Conservation (phyloP, 352 stramenopile genomes). For the Globisporangium nagaii region DNA sequence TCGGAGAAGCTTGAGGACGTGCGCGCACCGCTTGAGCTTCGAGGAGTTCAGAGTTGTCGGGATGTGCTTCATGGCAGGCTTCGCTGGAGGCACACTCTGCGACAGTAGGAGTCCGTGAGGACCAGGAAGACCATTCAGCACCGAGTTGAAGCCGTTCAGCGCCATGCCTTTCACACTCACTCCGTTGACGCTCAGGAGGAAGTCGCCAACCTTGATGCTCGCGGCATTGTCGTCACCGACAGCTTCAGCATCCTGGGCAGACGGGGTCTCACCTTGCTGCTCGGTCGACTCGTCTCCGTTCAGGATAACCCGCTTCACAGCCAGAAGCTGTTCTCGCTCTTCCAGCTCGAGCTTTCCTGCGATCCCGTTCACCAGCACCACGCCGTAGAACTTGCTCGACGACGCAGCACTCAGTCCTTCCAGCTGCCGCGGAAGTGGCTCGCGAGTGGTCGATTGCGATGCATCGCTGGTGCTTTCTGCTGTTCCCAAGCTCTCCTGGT, state of each 20-base stretch:
- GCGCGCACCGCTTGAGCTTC: slow-evolving; percentile 61
- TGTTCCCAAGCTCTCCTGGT: slow-evolving; percentile 24
- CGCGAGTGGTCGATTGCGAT: background rate
- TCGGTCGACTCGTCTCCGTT: slow-evolving; percentile 5
- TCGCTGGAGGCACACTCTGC: slow-evolving; percentile 28
- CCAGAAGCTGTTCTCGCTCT: slow-evolving; percentile 31
- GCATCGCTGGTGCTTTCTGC: background rate
- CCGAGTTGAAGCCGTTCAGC: slow-evolving; percentile 22
- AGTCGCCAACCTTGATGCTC: slow-evolving; percentile 27
- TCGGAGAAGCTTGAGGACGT: slow-evolving; percentile 71
- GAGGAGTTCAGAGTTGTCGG: slow-evolving; percentile 47
- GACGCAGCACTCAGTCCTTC: slow-evolving; percentile 4
- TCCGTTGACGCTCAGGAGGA: slow-evolving; percentile 51
- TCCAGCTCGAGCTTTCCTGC: slow-evolving; percentile 29
- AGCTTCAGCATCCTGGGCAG: background rate
- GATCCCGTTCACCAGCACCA: slow-evolving; percentile 37
- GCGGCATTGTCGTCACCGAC: slow-evolving; percentile 3
- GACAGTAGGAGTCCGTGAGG: slow-evolving; percentile 63
- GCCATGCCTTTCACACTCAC: slow-evolving; percentile 33
- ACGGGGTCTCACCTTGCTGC: background rate
- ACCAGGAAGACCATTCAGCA: slow-evolving; percentile 17
- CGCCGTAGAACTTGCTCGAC: slow-evolving; percentile 36
- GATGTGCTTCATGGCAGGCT: slow-evolving; percentile 50
- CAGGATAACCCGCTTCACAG: slow-evolving; percentile 29
- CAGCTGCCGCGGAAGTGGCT: slow-evolving; percentile 9